Evolutionary conservation across 2,329 filamentous ascomycete genomes (phyloP), one percentile per base, ranked within the genome.

Genomic region (Colletotrichum eleusines): DNA sequence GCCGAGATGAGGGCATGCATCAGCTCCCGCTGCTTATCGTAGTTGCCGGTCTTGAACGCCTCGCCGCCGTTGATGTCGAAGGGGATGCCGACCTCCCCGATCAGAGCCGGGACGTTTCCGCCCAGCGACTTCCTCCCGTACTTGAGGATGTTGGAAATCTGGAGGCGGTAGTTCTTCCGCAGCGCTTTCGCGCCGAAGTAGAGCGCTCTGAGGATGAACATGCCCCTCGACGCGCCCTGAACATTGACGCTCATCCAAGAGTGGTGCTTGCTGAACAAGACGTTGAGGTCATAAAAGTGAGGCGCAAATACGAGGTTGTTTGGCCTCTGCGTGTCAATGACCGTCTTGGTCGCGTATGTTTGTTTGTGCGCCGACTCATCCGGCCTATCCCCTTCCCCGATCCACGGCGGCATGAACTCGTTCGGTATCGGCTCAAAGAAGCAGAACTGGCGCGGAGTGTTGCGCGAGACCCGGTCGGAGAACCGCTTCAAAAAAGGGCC

Each of bases 221-320:
- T 80, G 57, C 81, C 80, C 26, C 81, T 73, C 0, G 81, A 78
- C 1, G 83, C 76, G 0, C 79, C 80, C 51, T 83, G 82, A n/a
- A 83, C 81, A 20, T 82, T 80, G 58, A 81, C 80, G 55, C 78
- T 80, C 79, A 81, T 80, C 72, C 76, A 77, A 0, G 74, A 75
- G 61, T 81, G 80, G 23, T 74, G 72, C 59, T 81, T 81, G 72
- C 76, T 79, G 68, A 81, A 83, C 1, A 83, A 69, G 0, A 82
- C 81, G 44, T 83, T 81, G 23, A 83, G 77, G 50, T 83, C 81
- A 68, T 83, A 83, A 69, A 83, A 83, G 69, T 83, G 81, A 6
- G 81, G 81, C 0, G 81, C 80, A 58, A 81, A 83, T 16, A 82
- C 80, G n/a, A 83, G 72, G 71, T 79, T 80, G 14, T 48, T 57